Percentiles rank a stretch among this genome's conserved stretches.
Conservation (phyloP, 2,329 filamentous ascomycete species). For the Microdochium nivale region DNA sequence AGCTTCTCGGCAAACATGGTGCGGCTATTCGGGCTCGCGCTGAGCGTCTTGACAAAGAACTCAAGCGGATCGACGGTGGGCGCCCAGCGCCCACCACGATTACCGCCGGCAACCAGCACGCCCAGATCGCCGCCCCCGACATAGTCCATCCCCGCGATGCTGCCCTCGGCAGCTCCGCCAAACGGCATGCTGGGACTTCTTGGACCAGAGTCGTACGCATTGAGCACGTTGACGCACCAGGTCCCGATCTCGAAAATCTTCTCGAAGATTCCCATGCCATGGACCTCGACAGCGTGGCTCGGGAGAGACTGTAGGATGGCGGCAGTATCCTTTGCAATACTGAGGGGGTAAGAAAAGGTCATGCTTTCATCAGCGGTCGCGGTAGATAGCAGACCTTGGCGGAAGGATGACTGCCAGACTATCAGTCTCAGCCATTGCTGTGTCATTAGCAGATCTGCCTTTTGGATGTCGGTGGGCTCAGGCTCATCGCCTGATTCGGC, state of each 20-base stretch:
- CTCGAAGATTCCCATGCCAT: constrained; percentile 40
- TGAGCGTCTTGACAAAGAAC: constrained; percentile 34
- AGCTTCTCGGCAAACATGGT: constrained; percentile 33
- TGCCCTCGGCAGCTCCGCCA: constrained; percentile 12
- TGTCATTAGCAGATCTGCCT: constrained; percentile 59
- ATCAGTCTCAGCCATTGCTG: constrained; percentile 64
- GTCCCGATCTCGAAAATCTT: constrained; percentile 40
- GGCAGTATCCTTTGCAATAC: constrained; percentile 51
- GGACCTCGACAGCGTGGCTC: constrained; percentile 32
- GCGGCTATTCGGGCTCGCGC: constrained; percentile 32
- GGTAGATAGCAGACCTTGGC: constrained; percentile 54
- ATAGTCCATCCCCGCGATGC: constrained; percentile 19
- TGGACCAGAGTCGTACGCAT: constrained; percentile 19
- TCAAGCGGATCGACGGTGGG: constrained; percentile 30
- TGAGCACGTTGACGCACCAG: constrained; percentile 34
- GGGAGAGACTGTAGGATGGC: constrained; percentile 31
- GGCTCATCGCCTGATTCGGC: constrained; percentile 27
- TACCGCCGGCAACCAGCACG: constrained; percentile 11
- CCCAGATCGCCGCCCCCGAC: constrained; percentile 19
- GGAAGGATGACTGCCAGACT: constrained; percentile 65
- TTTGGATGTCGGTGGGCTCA: constrained; percentile 52
- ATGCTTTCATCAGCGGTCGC: constrained; percentile 48
- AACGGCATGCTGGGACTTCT: constrained; percentile 9
- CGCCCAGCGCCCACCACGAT: constrained; percentile 17
- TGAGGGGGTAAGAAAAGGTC: constrained; percentile 52